Percentiles rank a stretch among this genome's conserved stretches.
phyloP scores from a whole-genome alignment of 208 protist genomes.

The Trypanosoma avium region DNA sequence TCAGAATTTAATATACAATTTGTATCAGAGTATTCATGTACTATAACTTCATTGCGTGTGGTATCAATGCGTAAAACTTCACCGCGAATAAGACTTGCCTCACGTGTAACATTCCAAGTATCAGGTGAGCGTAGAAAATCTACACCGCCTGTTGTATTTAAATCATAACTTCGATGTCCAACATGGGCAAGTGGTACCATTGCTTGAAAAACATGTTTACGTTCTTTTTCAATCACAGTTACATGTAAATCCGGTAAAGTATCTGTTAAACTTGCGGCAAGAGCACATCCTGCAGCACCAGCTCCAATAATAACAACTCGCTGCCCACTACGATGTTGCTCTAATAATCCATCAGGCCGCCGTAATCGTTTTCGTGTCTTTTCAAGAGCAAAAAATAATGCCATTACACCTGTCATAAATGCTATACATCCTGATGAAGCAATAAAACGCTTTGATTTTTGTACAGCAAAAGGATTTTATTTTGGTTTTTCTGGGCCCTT shows the following conservation, averaged over 20 bases:
- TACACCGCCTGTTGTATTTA: conserved; percentile 67
- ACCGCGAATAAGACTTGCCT: conserved; percentile 64
- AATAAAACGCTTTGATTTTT: conserved; percentile 51
- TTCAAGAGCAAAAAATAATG: conserved; percentile 40
- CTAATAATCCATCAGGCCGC: conserved; percentile 23
- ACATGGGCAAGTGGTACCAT: conserved; percentile 72
- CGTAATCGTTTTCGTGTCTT: conserved; percentile 45
- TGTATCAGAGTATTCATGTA: conserved; percentile 20
- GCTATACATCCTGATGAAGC: conserved; percentile 28
- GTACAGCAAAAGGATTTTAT: conserved; percentile 54
- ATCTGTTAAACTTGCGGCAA: conserved; percentile 60
- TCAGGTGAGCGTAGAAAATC: conserved; percentile 69
- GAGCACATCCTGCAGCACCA: conserved; percentile 57
- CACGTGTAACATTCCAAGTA: conserved; percentile 79
- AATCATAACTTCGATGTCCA: conserved; percentile 87
- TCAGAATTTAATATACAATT: not conserved
- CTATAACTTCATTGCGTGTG: conserved; percentile 46
- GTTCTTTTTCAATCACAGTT: conserved; percentile 79
- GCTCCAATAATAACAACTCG: conserved; percentile 79
- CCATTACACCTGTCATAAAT: conserved; percentile 31
- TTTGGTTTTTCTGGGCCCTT: conserved; percentile 28
- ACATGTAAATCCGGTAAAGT: conserved; percentile 52
- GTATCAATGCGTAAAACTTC: conserved; percentile 60
- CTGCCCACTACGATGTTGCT: conserved; percentile 32
- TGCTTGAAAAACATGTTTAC: conserved; percentile 59